Percentiles rank a stretch among this genome's conserved stretches.
phyloP scores from a whole-genome alignment of 1,139 yeast species.

The Sugiyamaella grinbergsii region DNA sequence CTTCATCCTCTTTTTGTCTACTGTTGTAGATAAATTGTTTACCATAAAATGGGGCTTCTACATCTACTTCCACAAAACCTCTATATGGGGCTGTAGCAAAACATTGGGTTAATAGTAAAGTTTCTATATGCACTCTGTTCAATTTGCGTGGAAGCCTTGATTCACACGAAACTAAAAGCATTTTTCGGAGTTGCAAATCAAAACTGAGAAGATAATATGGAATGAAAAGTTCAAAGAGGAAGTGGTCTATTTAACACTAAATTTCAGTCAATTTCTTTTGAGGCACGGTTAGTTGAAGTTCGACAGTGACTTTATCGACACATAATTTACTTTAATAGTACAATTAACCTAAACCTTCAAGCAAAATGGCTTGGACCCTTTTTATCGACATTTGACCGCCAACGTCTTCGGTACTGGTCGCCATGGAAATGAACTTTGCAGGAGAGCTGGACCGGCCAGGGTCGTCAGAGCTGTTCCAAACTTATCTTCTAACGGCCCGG shows the following conservation, averaged over 20 bases:
- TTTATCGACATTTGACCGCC: no score
- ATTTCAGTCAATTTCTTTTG: background rate
- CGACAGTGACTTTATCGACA: background rate
- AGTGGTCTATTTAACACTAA: background rate
- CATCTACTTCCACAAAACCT: no score
- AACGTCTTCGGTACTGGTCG: no score
- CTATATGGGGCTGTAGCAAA: background rate
- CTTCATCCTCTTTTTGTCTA: background rate
- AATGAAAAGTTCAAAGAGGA: background rate
- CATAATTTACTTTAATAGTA: background rate
- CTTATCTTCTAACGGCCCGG: no score
- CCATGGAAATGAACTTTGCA: no score
- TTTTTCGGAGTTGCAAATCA: background rate
- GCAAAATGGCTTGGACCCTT: no score
- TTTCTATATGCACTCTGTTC: background rate
- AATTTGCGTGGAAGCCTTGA: background rate
- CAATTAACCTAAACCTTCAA: background rate
- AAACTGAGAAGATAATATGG: background rate
- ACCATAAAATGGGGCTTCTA: background rate
- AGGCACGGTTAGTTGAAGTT: background rate
- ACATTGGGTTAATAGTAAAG: background rate
- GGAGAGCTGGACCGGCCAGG: no score
- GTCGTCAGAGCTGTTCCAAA: no score
- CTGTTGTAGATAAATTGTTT: background rate
- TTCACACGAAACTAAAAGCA: background rate